A percentile compares a stretch with the other conserved stretches of the same genome.
Conservation (phyloP, 2,329 filamentous ascomycete genomes). For the Hymenoscyphus infarciens region DNA sequence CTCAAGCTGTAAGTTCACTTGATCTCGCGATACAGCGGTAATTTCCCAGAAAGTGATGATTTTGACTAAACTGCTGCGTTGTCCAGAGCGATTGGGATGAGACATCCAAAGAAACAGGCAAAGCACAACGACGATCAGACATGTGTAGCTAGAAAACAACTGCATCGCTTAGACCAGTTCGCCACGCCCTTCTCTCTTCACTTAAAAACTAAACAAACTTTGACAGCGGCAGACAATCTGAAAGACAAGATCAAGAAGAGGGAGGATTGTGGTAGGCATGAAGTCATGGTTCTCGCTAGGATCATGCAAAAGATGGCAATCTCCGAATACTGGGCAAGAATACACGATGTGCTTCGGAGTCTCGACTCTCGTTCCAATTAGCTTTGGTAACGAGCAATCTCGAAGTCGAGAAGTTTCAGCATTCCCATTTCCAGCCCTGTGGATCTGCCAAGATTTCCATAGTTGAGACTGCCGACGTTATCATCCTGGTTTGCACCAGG, state of each 20-base stretch:
- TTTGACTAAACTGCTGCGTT: not conserved
- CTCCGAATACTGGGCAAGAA: not conserved
- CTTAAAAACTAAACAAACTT: not conserved
- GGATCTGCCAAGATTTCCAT: not conserved
- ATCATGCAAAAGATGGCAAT: not conserved
- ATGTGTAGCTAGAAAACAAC: not conserved
- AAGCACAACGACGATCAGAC: constrained; percentile 5
- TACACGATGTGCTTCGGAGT: not conserved
- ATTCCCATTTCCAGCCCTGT: not conserved
- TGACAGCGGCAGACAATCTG: not conserved
- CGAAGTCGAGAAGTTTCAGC: constrained; percentile 1
- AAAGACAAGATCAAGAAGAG: not conserved
- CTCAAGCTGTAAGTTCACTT: not conserved
- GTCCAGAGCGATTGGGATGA: not conserved
- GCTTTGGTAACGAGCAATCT: not conserved
- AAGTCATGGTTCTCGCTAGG: not conserved
- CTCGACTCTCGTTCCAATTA: not conserved
- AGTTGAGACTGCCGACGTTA: not conserved
- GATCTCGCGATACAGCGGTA: not conserved
- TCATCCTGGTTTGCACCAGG: not conserved
- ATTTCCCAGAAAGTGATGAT: not conserved
- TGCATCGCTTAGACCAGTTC: not conserved
- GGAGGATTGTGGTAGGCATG: not conserved
- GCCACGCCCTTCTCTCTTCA: not conserved
- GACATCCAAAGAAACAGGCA: not conserved